Evolutionary conservation across 2,329 filamentous ascomycete species (phyloP).

Genomic region (Chrysoporthe puriensis): DNA sequence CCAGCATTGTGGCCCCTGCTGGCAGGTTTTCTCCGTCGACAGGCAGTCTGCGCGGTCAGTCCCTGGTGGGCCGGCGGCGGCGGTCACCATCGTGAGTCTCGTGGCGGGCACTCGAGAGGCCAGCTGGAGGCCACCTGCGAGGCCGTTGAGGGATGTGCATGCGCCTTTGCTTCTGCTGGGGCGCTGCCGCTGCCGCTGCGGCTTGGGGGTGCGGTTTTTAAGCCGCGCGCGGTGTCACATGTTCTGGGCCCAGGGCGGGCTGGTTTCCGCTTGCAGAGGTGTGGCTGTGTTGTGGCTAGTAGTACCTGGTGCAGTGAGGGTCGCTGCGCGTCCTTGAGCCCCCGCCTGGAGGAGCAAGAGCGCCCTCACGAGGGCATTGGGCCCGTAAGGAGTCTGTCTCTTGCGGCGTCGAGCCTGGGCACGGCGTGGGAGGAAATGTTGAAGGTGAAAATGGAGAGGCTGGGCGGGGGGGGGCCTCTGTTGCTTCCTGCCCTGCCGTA

Average conservation of each 20-base stretch:
- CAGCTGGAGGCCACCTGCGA: no score
- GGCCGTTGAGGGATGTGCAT: not conserved
- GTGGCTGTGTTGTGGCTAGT: constrained; percentile 4
- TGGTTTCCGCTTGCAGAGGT: not conserved
- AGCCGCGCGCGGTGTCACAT: constrained; percentile 11
- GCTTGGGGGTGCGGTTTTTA: not conserved
- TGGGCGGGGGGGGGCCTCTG: not conserved
- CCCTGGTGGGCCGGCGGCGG: no score
- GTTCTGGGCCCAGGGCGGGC: not conserved
- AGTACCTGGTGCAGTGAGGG: not conserved
- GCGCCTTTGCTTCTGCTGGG: not conserved
- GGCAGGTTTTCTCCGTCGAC: no score
- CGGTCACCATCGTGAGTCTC: no score
- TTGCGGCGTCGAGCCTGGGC: no score
- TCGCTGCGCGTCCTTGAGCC: no score
- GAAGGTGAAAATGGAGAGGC: not conserved
- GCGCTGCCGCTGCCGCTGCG: not conserved
- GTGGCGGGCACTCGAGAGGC: no score
- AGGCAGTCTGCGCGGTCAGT: no score
- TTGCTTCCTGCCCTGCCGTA: not conserved
- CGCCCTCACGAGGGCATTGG: no score
- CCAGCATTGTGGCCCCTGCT: no score
- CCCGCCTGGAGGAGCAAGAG: no score
- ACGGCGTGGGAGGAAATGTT: not conserved
- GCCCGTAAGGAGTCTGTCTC: no score